A percentile compares a stretch with the other conserved stretches of the same genome.
phyloP scores from a whole-genome alignment of 768 basidiomycete species.

The Neoboletus brunneissimus region DNA sequence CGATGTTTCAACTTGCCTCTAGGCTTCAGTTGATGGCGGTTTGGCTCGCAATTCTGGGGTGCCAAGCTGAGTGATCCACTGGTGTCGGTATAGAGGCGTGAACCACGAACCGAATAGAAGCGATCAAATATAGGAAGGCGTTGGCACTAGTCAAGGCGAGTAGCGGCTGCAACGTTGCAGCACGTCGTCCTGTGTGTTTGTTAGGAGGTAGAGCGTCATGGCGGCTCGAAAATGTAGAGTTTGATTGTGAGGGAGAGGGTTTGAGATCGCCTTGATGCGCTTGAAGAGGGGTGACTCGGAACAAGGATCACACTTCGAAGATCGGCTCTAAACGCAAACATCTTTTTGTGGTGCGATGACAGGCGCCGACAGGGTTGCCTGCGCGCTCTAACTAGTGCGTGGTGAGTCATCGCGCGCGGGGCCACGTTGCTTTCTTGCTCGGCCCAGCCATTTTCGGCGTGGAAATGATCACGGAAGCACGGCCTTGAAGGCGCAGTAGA shows the following conservation, averaged over 20 bases:
- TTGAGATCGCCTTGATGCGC: no score
- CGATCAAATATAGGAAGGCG: not conserved
- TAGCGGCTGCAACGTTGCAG: not conserved
- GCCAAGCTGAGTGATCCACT: not conserved
- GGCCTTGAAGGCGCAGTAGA: not conserved
- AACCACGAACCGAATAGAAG: not conserved
- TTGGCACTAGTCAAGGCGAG: not conserved
- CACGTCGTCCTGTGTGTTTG: not conserved
- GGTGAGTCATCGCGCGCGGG: not conserved
- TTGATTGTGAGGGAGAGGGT: no score
- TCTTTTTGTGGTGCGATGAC: no score
- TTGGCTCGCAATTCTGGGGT: not conserved
- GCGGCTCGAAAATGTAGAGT: not conserved
- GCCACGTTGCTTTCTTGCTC: not conserved
- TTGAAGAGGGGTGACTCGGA: not conserved
- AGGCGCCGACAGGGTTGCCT: not conserved
- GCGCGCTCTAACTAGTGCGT: not conserved
- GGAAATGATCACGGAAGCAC: not conserved
- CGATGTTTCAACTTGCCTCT: slow-evolving; percentile 2
- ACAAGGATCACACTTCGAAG: not conserved
- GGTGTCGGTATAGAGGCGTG: not conserved
- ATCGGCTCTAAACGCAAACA: not conserved
- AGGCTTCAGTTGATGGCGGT: not conserved
- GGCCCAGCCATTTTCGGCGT: not conserved
- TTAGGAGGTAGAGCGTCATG: not conserved